A percentile compares a stretch with the other conserved stretches of the same genome.
Evolutionary conservation across 139 green algal genomes (phyloP).

Genomic region (Raphidocelis subcapitata): DNA sequence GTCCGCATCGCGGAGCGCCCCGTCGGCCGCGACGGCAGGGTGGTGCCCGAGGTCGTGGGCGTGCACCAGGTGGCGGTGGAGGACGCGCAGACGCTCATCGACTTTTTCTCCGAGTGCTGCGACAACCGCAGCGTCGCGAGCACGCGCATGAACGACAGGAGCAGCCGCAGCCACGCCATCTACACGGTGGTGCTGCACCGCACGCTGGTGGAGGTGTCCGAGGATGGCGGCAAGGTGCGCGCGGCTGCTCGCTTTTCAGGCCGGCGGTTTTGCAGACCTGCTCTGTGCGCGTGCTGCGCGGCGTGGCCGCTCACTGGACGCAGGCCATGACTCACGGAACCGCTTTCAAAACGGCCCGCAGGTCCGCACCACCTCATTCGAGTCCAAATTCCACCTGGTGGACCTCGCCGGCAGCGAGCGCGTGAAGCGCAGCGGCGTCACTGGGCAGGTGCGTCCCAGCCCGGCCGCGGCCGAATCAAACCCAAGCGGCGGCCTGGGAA

Average conservation of each 20-base stretch:
- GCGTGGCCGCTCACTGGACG: too few species aligned
- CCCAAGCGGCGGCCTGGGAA: too few species aligned
- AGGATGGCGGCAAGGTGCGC: slow-evolving; percentile 14
- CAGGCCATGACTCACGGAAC: too few species aligned
- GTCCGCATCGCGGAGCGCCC: slow-evolving; percentile 43
- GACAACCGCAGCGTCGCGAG: slow-evolving; percentile 46
- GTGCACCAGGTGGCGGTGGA: slow-evolving; percentile 35
- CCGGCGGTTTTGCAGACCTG: too few species aligned
- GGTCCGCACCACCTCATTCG: slow-evolving; percentile 45
- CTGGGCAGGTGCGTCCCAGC: slow-evolving; percentile 37
- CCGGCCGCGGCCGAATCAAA: slow-evolving; percentile 13
- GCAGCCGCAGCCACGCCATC: slow-evolving; percentile 67
- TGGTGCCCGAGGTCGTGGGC: slow-evolving; percentile 59
- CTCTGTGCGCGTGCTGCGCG: too few species aligned
- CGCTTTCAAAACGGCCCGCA: not conserved
- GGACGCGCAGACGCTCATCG: slow-evolving; percentile 42
- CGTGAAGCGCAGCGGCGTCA: slow-evolving; percentile 55
- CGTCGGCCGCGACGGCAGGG: slow-evolving; percentile 43
- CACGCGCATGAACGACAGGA: slow-evolving; percentile 73
- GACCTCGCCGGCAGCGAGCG: slow-evolving; percentile 58
- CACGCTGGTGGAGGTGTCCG: slow-evolving; percentile 46
- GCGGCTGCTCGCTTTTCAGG: too few species aligned
- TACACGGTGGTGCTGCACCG: slow-evolving; percentile 66
- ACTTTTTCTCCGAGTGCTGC: slow-evolving; percentile 62
- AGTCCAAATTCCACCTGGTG: slow-evolving; percentile 65